Percentiles rank a stretch among this genome's conserved stretches.
Evolutionary conservation across 345 rosid genomes (phyloP).

Genomic region (Arabis hirsuta): DNA sequence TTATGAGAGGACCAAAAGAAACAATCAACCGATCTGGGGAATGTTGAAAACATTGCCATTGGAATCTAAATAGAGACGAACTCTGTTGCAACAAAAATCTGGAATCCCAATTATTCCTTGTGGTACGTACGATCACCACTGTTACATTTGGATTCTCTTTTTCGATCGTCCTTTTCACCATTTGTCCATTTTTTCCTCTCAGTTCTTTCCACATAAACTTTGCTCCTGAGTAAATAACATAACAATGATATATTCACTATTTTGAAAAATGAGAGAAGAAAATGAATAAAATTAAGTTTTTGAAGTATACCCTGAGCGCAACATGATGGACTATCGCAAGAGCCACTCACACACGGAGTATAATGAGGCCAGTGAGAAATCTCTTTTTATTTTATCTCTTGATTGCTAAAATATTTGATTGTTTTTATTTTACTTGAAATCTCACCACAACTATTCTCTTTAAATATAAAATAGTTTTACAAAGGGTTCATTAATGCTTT

Average conservation of each 20-base stretch:
- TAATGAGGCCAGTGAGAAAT: constrained; percentile 16
- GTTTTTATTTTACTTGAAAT: not conserved
- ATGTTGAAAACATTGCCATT: constrained; percentile 5
- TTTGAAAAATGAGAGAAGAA: not conserved
- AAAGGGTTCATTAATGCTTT: too few relatives aligned
- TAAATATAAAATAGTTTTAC: not conserved
- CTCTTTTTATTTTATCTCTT: not conserved
- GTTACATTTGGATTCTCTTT: constrained; percentile 11
- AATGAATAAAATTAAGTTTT: not conserved
- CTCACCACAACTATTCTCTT: not conserved
- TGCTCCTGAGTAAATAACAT: not conserved
- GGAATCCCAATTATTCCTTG: not conserved
- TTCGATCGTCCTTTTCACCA: not conserved
- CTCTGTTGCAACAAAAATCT: constrained; percentile 20
- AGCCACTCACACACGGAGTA: constrained; percentile 12
- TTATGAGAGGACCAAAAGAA: not conserved
- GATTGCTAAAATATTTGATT: not conserved
- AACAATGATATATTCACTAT: not conserved
- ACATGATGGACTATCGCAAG: constrained; percentile 1
- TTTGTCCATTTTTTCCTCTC: not conserved
- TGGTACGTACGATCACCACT: constrained; percentile 9
- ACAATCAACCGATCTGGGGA: constrained; percentile 16
- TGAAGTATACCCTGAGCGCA: constrained; percentile 10
- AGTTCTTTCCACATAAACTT: constrained; percentile 9
- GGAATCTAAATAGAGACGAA: not conserved